Conservation (phyloP, 768 basidiomycete genomes). For the Pilatotrama ljubarskyi region DNA sequence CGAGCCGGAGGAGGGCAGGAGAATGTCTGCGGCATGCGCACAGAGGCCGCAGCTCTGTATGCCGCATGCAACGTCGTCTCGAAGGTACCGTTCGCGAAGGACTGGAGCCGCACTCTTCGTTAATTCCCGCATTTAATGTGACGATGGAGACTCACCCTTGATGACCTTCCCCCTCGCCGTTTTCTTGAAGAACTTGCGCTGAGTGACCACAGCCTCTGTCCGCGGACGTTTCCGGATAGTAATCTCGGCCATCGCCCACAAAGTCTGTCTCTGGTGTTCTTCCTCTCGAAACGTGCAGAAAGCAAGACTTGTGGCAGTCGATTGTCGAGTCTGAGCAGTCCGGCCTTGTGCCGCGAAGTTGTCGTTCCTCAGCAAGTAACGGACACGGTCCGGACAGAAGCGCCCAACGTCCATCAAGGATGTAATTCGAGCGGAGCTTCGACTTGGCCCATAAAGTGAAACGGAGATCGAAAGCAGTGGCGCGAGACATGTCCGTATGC, state of each 20-base stretch:
- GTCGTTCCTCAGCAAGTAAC: too few species aligned
- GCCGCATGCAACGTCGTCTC: constrained; percentile 90
- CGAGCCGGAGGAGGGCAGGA: constrained; percentile 63
- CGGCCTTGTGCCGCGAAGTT: too few species aligned
- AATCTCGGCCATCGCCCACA: constrained; percentile 51
- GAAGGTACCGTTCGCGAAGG: constrained; percentile 88
- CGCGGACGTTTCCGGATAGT: constrained; percentile 71
- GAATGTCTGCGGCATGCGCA: constrained; percentile 36
- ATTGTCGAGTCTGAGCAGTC: too few species aligned
- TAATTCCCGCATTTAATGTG: background rate
- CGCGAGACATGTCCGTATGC: too few species aligned
- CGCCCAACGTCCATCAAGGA: background rate
- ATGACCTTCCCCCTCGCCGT: constrained; percentile 92
- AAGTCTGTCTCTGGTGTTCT: background rate
- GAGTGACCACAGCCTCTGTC: constrained; percentile 72
- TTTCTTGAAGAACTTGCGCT: constrained; percentile 95
- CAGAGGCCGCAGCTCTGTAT: constrained; percentile 72
- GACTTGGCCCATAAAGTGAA: too few species aligned
- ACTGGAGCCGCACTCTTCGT: constrained; percentile 41
- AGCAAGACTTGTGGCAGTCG: background rate
- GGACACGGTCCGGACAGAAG: background rate
- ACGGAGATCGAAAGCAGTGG: too few species aligned
- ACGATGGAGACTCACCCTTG: constrained; percentile 60
- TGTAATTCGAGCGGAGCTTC: too few species aligned
- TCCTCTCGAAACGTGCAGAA: background rate